Evolutionary conservation across 441 rosid species (phyloP).

Genomic region (Populus tomentosa): DNA sequence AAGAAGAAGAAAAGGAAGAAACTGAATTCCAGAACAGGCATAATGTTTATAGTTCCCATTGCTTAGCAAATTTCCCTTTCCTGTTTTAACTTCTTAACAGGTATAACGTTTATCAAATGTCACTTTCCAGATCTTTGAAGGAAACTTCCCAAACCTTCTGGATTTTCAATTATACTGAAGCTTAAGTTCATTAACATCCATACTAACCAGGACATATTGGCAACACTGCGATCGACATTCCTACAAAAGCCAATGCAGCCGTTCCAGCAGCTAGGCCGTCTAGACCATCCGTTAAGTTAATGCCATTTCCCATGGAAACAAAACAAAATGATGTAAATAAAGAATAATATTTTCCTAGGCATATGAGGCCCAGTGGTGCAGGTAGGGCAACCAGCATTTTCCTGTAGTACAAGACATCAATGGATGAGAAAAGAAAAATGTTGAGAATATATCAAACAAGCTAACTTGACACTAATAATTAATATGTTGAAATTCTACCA

Average conservation of each 20-base stretch:
- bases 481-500: neutral
- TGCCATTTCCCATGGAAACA: slow-evolving; percentile 79
- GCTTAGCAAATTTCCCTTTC: neutral
- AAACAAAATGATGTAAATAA: slow-evolving; percentile 71
- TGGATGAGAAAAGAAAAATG: slow-evolving; percentile 4
- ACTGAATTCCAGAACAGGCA: neutral
- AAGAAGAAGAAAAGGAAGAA: neutral
- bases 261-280: slow-evolving; percentile 90
- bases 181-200: neutral
- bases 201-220: slow-evolving; percentile 86
- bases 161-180: neutral
- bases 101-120: neutral
- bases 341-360: slow-evolving; percentile 63
- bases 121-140: neutral
- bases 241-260: slow-evolving; percentile 78
- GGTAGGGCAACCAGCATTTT: slow-evolving; percentile 82
- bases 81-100: neutral
- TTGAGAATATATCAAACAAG: neutral
- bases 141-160: neutral
- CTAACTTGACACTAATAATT: neutral
- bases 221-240: slow-evolving; percentile 86
- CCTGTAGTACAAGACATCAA: slow-evolving; percentile 41
- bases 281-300: slow-evolving; percentile 69
- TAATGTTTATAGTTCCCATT: neutral
- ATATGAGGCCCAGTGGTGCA: slow-evolving; percentile 73